Evolutionary conservation across 805 yeast species (phyloP), one percentile per base, ranked within the genome.

Genomic region (Yarrowia sp.): DNA sequence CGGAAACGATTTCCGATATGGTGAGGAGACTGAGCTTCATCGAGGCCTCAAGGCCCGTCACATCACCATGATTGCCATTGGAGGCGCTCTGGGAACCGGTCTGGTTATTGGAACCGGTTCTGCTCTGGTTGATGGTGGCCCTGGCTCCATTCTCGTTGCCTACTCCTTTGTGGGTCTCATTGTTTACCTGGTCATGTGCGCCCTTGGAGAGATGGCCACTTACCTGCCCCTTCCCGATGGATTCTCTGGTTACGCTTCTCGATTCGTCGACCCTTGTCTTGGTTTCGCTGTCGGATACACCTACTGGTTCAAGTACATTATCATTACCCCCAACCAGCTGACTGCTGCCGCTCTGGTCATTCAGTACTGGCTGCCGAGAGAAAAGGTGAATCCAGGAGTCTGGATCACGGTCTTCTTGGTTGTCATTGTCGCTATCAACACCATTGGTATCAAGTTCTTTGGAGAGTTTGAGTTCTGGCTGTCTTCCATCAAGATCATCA

Each of bases 41-140:
- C 65, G 82, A 70, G 79, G 79, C 65, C 74, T 83, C 70, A 80
- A 83, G 71, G 84, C 89, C 59, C 77, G 92, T 67, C 92, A 88
- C 74, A 82, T 87, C 71, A 83, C 87, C 69, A 86, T 89, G 89
- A 86, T 89, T 75, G 89, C 95, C 72, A 86, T 91, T 72, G 96
- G 95, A 72, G 94, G 95, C 72, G 90, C 94, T 9, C 79, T 90
- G 66, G 95, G 95, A 69, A 89, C 95, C 1, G 96, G 93, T 75
- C 81, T 90, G 69, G 80, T 90, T 72, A 88, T 90, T 72, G 92
- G 93, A 74, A 88, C 93, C 2, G 92, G 92, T 69, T 79, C 86
- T 15, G 87, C 93, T 0, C 81, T 90, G 68, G 81, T 83, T n/a
- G 76, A 82, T 12, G 92, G 91, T 14, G 97, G 97, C 8, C 94